Base-by-base conservation (phyloP, 257 asterid genomes). In the Handroanthus guayacan region DNA sequence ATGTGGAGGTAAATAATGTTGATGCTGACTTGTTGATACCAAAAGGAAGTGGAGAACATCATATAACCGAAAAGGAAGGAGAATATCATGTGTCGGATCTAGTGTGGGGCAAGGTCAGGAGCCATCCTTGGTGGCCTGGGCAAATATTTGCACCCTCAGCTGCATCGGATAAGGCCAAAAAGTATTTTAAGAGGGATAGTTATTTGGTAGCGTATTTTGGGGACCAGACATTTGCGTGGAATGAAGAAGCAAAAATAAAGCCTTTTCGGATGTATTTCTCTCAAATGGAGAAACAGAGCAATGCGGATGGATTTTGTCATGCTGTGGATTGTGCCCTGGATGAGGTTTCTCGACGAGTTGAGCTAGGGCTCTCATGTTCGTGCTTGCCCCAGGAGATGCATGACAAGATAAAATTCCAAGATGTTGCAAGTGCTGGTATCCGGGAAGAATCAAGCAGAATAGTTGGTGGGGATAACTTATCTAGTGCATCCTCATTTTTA, bases 71-170 rank as follows among this genome's bases (percentile, higher is more conserved):
- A 83, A 86, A 80, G 82, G 93, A 86, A 77, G 91, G 89, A 6
- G 83, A 78, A 25, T 91, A 77, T 85, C 54, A 64, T 9, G 79
- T 75, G 79, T 85, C 89, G 14, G 96, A 91, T 87, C 78, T 94
- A 5, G 98, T 94, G 50, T 94, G 98, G 98, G 97, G 93, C 58
- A 94, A 94, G 84, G 98, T 94, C 45, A 89, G 80, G 81, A 75
- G 95, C 81, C 97, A 94, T 85, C 97, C 97, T 4, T 94, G 98
- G 98, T 94, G 98, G 97, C 98, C 98, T 43, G 98, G 97, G 34
- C 93, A 87, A 86, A 82, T 94, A 78, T 78, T 89, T 76, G 85
- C 82, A 48, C 88, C 96, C 62, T 81, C 87, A 11, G 89, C 85
- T 74, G 96, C 97, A 63, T 85, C 98, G 0, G 75, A 82, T 60